Evolutionary conservation across 257 asterid genomes (phyloP).

Genomic region (Solanum etuberosum): DNA sequence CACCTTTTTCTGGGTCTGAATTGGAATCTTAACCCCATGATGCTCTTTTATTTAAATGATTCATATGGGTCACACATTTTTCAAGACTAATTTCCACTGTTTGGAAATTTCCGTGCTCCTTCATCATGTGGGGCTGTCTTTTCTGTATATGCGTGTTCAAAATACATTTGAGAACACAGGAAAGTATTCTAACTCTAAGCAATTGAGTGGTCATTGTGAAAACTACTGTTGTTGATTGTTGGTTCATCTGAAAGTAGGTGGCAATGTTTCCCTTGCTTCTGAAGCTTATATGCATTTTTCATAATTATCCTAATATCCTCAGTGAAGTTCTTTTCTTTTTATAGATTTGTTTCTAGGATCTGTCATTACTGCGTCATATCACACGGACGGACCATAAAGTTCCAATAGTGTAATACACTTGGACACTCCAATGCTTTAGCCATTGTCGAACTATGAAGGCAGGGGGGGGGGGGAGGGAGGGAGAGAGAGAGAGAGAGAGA

Average conservation of each 20-base stretch:
- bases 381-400: not conserved
- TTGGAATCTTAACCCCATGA: not conserved
- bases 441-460: not conserved
- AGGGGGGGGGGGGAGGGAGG: not conserved
- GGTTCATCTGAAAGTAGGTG: not conserved
- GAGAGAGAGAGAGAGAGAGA: not conserved
- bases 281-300: not conserved
- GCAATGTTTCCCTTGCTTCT: not conserved
- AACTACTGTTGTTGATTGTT: not conserved
- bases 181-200: not conserved
- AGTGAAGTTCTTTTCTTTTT: not conserved
- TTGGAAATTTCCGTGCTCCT: not conserved
- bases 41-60: not conserved
- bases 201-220: not conserved
- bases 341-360: not conserved
- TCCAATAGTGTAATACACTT: not conserved
- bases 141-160: not conserved
- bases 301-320: not conserved
- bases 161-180: not conserved
- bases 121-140: not conserved
- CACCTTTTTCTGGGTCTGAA: not conserved
- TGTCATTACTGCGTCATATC: not conserved
- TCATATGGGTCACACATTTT: not conserved
- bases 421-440: not conserved
- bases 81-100: not conserved